These are phyloP conservation scores for Ogataea hybrid DNA, from an alignment of 1,139 yeast species.

Conservation along the genomic window DNA sequence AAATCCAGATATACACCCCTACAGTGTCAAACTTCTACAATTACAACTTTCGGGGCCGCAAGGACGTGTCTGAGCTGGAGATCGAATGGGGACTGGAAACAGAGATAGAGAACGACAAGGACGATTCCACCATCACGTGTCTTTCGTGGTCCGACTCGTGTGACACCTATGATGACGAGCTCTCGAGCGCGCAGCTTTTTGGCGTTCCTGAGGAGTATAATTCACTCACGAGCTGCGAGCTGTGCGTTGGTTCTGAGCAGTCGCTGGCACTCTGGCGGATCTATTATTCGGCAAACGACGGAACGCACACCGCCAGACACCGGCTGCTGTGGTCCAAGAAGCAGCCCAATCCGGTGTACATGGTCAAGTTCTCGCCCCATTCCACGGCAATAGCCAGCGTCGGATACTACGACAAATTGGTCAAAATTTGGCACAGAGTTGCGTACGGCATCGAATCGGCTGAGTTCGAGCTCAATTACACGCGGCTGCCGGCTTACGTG, in stretches of 20 bases:
- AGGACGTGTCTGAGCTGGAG: conserved; percentile 28
- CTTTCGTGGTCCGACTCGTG: conserved; percentile 65
- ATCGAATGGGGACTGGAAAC: conserved; percentile 47
- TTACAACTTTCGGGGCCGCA: conserved; percentile 32
- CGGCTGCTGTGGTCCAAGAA: conserved; percentile 51
- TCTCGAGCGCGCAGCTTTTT: conserved; percentile 24
- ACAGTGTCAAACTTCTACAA: conserved; percentile 36
- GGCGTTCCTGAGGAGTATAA: conserved; percentile 33
- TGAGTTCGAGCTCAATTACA: conserved; percentile 67
- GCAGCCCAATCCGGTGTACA: conserved; percentile 57
- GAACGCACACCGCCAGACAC: conserved; percentile 26
- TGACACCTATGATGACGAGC: conserved; percentile 27
- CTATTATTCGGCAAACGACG: conserved; percentile 26
- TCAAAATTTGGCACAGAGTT: conserved; percentile 78
- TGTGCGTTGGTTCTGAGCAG: conserved; percentile 57
- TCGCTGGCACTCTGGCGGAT: conserved; percentile 52
- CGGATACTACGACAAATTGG: conserved; percentile 59
- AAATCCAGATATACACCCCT: conserved; percentile 43
- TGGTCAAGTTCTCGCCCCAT: conserved; percentile 58
- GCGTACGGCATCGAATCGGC: conserved; percentile 66
- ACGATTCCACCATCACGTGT: conserved; percentile 43
- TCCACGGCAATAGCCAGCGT: conserved; percentile 65
- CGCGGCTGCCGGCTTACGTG: conserved; percentile 63
- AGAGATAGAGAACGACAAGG: conserved; percentile 33
- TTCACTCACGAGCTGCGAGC: conserved; percentile 33